phyloP scores from a whole-genome alignment of 2,329 filamentous ascomycete genomes.

The Aureobasidium sp. region DNA sequence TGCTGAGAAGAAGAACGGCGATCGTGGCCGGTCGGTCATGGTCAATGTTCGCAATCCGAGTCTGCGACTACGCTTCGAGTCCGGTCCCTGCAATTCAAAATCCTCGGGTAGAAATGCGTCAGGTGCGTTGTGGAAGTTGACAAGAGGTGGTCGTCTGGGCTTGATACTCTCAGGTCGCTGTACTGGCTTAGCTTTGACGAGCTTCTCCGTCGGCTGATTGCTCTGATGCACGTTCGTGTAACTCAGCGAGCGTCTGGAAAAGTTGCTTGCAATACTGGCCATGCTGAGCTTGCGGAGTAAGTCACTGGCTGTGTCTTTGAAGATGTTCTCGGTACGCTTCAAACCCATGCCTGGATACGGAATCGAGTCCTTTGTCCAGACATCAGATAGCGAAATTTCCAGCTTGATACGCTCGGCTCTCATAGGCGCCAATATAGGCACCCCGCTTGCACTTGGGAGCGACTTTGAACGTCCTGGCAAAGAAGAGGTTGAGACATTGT shows the following conservation, averaged over 20 bases:
- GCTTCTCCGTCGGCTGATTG: background rate
- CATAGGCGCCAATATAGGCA: constrained; percentile 66
- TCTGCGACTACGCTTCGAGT: constrained; percentile 15
- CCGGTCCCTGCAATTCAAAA: constrained; percentile 35
- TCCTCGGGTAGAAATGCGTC: constrained; percentile 43
- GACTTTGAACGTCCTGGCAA: constrained; percentile 70
- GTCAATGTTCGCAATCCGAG: constrained; percentile 17
- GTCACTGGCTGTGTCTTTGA: constrained; percentile 72
- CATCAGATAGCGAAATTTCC: constrained; percentile 65
- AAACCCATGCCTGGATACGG: constrained; percentile 76
- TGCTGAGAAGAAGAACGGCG: constrained; percentile 17
- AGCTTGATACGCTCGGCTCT: constrained; percentile 70
- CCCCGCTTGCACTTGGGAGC: constrained; percentile 59
- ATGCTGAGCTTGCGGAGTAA: constrained; percentile 85
- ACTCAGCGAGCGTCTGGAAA: constrained; percentile 64
- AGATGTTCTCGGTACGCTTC: constrained; percentile 61
- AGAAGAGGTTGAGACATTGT: constrained; percentile 37
- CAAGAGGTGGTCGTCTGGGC: constrained; percentile 23
- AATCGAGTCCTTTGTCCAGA: constrained; percentile 75
- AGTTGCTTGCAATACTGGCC: constrained; percentile 69
- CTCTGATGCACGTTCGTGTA: constrained; percentile 35
- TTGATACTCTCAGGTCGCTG: constrained; percentile 1
- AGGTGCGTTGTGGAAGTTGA: constrained; percentile 44
- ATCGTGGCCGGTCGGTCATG: constrained; percentile 18
- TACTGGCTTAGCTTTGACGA: constrained; percentile 9